Percentiles rank a stretch among this genome's conserved stretches.
phyloP scores from a whole-genome alignment of 345 rosid genomes.

The Mallotus nudiflorus region DNA sequence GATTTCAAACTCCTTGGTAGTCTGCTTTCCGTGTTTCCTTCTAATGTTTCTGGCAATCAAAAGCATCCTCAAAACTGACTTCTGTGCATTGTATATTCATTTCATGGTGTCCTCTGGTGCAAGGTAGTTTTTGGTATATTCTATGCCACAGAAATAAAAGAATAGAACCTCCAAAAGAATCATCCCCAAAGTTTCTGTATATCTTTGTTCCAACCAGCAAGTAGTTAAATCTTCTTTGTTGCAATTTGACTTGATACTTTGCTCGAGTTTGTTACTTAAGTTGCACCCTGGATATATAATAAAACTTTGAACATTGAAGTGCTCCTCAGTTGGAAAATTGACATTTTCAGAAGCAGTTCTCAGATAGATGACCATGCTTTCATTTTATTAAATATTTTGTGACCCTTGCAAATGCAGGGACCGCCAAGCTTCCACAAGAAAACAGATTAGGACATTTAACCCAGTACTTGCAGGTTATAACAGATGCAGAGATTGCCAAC shows the following conservation, averaged over 20 bases:
- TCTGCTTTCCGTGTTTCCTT: background rate
- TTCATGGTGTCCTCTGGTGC: too few relatives aligned
- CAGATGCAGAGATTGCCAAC: background rate
- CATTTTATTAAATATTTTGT: background rate
- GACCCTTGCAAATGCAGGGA: background rate
- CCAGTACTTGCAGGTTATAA: background rate
- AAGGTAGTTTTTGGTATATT: background rate
- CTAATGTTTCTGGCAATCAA: background rate
- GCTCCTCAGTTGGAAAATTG: background rate
- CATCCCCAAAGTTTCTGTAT: too few relatives aligned
- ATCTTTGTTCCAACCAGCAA: background rate
- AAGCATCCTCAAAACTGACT: background rate
- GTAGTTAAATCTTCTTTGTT: background rate
- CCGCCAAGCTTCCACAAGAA: background rate
- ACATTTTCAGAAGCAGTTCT: background rate
- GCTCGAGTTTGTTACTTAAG: background rate
- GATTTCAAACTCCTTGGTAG: background rate
- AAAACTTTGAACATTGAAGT: background rate
- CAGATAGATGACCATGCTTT: background rate
- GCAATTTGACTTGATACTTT: background rate
- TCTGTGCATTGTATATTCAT: background rate
- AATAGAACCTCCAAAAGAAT: too few relatives aligned
- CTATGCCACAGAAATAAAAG: background rate
- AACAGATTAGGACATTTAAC: background rate
- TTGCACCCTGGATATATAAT: background rate